A percentile compares a stretch with the other conserved stretches of the same genome.
These are phyloP conservation scores for Colletotrichum sp. DNA, from an alignment of 2,329 filamentous ascomycete species.

Conservation along the genomic window DNA sequence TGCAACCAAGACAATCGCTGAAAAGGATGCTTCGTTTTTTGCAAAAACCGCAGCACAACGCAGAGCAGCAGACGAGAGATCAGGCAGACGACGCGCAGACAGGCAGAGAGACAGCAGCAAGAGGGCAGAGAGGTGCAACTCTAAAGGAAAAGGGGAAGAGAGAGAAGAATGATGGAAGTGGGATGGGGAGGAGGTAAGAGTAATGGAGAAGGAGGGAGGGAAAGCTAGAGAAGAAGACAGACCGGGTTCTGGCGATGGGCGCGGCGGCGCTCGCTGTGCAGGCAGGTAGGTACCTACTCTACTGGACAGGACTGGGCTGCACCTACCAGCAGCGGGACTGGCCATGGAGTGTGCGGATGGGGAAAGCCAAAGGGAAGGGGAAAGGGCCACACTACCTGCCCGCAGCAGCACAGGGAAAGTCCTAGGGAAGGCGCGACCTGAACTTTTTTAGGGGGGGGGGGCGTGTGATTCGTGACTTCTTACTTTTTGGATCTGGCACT, in stretches of 20 bases:
- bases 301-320: not conserved
- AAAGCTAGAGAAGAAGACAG: slow-evolving; percentile 28
- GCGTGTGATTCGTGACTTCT: not conserved
- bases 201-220: slow-evolving; percentile 36
- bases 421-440: not conserved
- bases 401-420: not conserved
- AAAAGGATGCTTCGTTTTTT: slow-evolving; percentile 19
- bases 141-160: slow-evolving; percentile 20
- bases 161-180: slow-evolving; percentile 7
- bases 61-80: slow-evolving; percentile 16
- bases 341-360: not conserved
- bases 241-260: slow-evolving; percentile 11
- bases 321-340: not conserved
- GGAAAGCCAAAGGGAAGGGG: not conserved
- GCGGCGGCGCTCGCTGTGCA: not conserved
- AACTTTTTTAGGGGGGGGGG: not conserved
- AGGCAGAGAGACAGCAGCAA: slow-evolving; percentile 23
- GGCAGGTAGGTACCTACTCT: not conserved
- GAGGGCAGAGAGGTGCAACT: slow-evolving; percentile 26
- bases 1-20: slow-evolving; percentile 21
- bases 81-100: slow-evolving; percentile 29
- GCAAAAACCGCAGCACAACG: slow-evolving; percentile 10
- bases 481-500: not conserved
- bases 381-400: not conserved
- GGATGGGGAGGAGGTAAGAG: slow-evolving; percentile 22